Conservation (phyloP, 2,329 filamentous ascomycete genomes). For the Diaporthe citri region DNA sequence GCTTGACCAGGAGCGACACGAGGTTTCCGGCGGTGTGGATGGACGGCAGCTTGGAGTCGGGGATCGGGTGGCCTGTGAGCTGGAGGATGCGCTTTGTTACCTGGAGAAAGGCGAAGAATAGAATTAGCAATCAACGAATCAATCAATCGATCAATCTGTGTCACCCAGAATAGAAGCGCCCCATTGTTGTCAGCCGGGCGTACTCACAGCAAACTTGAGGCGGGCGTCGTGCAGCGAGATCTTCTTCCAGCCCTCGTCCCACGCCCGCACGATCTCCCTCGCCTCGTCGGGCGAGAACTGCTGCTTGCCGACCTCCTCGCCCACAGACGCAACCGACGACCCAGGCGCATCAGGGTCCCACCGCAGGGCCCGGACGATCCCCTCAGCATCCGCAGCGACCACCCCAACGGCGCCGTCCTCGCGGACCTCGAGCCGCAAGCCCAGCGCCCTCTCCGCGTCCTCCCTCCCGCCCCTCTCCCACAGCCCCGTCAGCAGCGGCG, state of each 20-base stretch:
- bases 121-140: slow-evolving; percentile 38
- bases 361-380: slow-evolving; percentile 44
- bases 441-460: slow-evolving; percentile 51
- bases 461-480: slow-evolving; percentile 51
- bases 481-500: slow-evolving; percentile 45
- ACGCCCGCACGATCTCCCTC: slow-evolving; percentile 56
- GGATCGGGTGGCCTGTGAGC: slow-evolving; percentile 81
- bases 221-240: slow-evolving; percentile 68
- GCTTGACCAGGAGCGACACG: slow-evolving; percentile 64
- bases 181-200: not conserved
- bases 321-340: slow-evolving; percentile 13
- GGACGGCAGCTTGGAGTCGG: slow-evolving; percentile 75
- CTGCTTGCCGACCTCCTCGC: slow-evolving; percentile 42
- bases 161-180: not conserved
- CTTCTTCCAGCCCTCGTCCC: slow-evolving; percentile 69
- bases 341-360: slow-evolving; percentile 37
- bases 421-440: slow-evolving; percentile 53
- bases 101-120: slow-evolving; percentile 58
- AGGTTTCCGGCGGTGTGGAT: slow-evolving; percentile 67
- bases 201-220: slow-evolving; percentile 79
- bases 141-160: not conserved
- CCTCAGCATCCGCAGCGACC: slow-evolving; percentile 50
- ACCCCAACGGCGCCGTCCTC: slow-evolving; percentile 57
- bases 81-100: slow-evolving; percentile 84
- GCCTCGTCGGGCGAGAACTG: slow-evolving; percentile 55